Base-by-base conservation (phyloP, 306 rosid species). In the Prunus persica region DNA sequence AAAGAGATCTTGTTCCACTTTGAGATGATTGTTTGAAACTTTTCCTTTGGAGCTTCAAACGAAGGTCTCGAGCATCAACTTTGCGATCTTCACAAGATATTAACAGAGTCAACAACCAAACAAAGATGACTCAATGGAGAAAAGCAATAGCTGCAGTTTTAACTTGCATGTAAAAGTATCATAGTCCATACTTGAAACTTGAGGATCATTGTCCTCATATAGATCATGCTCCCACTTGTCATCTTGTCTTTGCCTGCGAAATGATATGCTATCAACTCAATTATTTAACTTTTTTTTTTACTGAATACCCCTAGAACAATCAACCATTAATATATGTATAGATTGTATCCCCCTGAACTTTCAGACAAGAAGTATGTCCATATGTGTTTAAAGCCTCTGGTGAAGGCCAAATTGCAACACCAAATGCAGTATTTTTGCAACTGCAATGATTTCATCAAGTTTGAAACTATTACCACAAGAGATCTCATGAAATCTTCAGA, bases 171-270 rank as follows among this genome's bases (percentile, higher is more conserved):
- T 49, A 76, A 79, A 80, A 71, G 77, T 63, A 80, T 71, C 81
- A 79, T 72, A 80, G 75, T 69, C 81, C 96, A 76, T 93, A 96
- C 99, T 91, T 84, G 93, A 84, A 81, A 76, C 79, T 69, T 45
- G 93, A 28, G 87, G 81, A 70, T 79, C 88, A 57, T 79, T 89
- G 62, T 78, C 74, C 27, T 87, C 87, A 79, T 85, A 96, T 54
- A 96, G 98, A 91, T 96, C 99, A 84, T 96, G 99, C 86, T 96
- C 98, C 99, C 99, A 96, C 80, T 89, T 92, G 87, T 88, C 98
- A 89, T 92, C 98, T 82, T 92, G 92, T 82, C 99, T 91, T 74
- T 81, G 87, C 90, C 99, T 96, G 91, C 69, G 83, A 87, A 63
- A 76, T 66, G 19, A 73, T 18, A 65, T n/a, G 69, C 56, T 74